Evolutionary conservation across 208 protist genomes (phyloP).

Genomic region (Wallacemonas rigidus): DNA sequence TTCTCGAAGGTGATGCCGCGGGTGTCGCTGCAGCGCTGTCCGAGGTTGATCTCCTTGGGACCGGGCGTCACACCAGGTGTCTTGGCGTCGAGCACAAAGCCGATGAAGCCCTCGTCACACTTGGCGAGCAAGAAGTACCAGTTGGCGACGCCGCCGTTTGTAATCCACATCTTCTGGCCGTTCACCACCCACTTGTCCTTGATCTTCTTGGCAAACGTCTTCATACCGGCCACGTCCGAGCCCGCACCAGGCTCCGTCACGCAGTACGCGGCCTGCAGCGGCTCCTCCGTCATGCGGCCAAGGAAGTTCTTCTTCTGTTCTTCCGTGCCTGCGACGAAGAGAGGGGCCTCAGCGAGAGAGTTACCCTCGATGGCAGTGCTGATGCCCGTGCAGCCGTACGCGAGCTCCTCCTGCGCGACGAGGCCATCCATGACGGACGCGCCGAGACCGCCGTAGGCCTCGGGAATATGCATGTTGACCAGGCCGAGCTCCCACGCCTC

Average conservation of each 20-base stretch:
- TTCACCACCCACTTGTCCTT: slow-evolving; percentile 90
- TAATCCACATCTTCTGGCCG: slow-evolving; percentile 96
- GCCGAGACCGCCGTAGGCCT: slow-evolving; percentile 80
- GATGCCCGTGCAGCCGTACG: slow-evolving; percentile 88
- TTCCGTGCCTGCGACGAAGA: slow-evolving; percentile 87
- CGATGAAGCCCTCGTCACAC: slow-evolving; percentile 76
- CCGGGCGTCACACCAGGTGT: slow-evolving; percentile 77
- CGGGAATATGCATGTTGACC: slow-evolving; percentile 82
- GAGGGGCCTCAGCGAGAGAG: slow-evolving; percentile 68
- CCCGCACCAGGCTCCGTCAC: slow-evolving; percentile 87
- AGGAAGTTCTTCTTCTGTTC: slow-evolving; percentile 91
- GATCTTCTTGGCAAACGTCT: slow-evolving; percentile 86
- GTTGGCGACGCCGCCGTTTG: slow-evolving; percentile 90
- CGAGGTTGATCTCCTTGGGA: slow-evolving; percentile 91
- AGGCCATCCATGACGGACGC: slow-evolving; percentile 66
- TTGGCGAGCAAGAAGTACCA: slow-evolving; percentile 92
- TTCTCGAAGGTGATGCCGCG: slow-evolving; percentile 92
- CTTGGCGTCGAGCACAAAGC: slow-evolving; percentile 89
- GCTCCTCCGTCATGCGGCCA: slow-evolving; percentile 81
- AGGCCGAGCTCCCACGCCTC: slow-evolving; percentile 88
- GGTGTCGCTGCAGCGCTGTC: slow-evolving; percentile 92
- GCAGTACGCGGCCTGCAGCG: slow-evolving; percentile 79
- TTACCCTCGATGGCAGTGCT: slow-evolving; percentile 86
- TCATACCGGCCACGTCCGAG: slow-evolving; percentile 87
- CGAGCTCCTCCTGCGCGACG: slow-evolving; percentile 86